phyloP scores from a whole-genome alignment of 176 grass and related monocot genomes.

The maize (Zea mays) region DNA sequence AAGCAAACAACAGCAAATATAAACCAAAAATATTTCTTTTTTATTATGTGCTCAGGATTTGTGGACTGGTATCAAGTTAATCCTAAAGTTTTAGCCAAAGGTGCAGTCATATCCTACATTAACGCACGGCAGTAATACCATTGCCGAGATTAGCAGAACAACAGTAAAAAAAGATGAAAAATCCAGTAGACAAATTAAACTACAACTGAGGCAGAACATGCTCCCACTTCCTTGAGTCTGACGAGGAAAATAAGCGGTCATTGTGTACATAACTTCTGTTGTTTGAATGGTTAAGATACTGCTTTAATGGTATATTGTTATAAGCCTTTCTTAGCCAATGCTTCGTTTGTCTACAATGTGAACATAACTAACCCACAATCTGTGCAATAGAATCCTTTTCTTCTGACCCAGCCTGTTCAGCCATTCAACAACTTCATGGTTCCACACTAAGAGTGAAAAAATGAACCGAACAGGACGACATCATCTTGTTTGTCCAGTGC shows the following conservation, averaged over 20 bases:
- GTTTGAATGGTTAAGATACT: conserved; percentile 16
- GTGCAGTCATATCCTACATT: not conserved
- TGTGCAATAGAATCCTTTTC: conserved; percentile 4
- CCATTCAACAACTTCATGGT: conserved; percentile 3
- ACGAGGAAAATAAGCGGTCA: not conserved
- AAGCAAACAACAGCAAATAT: not conserved
- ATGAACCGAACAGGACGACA: not conserved
- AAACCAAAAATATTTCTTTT: not conserved
- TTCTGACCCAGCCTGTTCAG: not conserved
- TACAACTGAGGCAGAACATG: not conserved
- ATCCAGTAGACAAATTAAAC: not conserved
- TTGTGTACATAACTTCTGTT: not conserved
- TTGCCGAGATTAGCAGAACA: conserved; percentile 16
- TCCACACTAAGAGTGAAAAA: conserved; percentile 10
- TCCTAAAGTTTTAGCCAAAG: not conserved
- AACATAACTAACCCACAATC: conserved; percentile 11
- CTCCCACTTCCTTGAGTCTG: not conserved
- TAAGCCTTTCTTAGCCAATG: not conserved
- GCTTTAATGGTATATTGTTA: not conserved
- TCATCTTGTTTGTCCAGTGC: not conserved
- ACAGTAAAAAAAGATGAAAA: not conserved
- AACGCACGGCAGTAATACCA: not conserved
- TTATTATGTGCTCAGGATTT: not conserved
- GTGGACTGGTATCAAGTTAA: not conserved
- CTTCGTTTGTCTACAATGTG: not conserved